A percentile compares a stretch with the other conserved stretches of the same genome.
Conservation (phyloP, 257 asterid species). For the Nicotiana obtusifolia region DNA sequence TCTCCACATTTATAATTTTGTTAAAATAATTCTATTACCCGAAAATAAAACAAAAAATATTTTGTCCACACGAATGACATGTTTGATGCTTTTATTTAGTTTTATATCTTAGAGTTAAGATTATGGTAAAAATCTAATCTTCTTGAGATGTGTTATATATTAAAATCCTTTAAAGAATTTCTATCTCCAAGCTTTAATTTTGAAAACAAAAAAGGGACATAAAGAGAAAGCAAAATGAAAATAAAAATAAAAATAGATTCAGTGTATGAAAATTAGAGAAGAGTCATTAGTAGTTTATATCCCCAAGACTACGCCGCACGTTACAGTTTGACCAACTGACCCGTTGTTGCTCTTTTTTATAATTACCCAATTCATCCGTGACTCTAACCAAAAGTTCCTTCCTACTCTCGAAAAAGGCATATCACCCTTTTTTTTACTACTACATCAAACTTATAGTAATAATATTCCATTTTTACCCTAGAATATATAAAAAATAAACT, state of each 20-base stretch:
- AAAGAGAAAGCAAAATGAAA: too few species aligned
- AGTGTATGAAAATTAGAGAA: neutral
- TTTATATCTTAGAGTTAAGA: neutral
- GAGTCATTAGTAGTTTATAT: neutral
- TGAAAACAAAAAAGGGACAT: neutral
- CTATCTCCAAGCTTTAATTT: too few species aligned
- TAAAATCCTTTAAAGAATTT: neutral
- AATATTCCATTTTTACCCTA: neutral
- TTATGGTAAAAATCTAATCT: neutral
- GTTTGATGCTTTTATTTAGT: neutral
- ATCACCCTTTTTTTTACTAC: neutral
- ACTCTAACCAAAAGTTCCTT: neutral
- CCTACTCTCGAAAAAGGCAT: neutral
- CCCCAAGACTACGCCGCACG: constrained; percentile 13
- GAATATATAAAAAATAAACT: neutral
- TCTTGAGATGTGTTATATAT: neutral
- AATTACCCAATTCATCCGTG: constrained; percentile 17
- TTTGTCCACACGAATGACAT: neutral
- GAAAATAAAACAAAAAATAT: neutral
- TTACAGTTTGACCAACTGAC: constrained; percentile 21
- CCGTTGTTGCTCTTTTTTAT: constrained; percentile 14
- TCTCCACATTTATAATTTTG: neutral
- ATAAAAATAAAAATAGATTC: neutral
- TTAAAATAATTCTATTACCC: neutral
- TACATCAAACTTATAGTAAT: neutral